Evolutionary conservation across 1,284 basidiomycete species (phyloP).

Genomic region (Leccinum subfulvum): DNA sequence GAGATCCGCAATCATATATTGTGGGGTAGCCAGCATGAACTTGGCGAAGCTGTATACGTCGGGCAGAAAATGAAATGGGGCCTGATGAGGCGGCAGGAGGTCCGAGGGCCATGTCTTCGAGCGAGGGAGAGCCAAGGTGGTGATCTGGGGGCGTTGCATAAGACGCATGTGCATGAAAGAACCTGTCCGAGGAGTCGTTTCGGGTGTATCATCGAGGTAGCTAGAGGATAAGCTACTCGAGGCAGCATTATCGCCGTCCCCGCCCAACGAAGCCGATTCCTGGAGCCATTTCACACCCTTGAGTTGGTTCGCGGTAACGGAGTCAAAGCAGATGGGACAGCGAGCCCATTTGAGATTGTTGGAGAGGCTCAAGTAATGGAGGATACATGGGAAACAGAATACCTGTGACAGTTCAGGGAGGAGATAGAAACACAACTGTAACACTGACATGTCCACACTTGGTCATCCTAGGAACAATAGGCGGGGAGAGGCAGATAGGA

Average conservation of each 20-base stretch:
- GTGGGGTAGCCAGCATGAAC: slow-evolving; percentile 94
- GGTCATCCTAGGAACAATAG: slow-evolving; percentile 93
- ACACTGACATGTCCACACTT: slow-evolving; percentile 92
- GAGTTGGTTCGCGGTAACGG: slow-evolving; percentile 86
- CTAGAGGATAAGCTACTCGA: slow-evolving; percentile 48
- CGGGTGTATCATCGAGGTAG: slow-evolving; percentile 27
- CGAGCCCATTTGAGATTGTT: slow-evolving; percentile 81
- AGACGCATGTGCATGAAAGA: slow-evolving; percentile 81
- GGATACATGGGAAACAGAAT: slow-evolving; percentile 87
- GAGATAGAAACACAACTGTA: slow-evolving; percentile 13
- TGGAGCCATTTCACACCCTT: slow-evolving; percentile 90
- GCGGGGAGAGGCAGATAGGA: slow-evolving; percentile 92
- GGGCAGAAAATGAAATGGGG: slow-evolving; percentile 94
- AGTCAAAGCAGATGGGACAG: slow-evolving; percentile 97
- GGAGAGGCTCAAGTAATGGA: slow-evolving; percentile 87
- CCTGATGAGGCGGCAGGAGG: slow-evolving; percentile 84
- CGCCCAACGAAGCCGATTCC: slow-evolving; percentile 37
- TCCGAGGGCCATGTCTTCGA: slow-evolving; percentile 93
- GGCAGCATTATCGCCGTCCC: slow-evolving; percentile 39
- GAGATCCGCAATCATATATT: slow-evolving; percentile 76
- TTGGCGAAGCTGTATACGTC: slow-evolving; percentile 88
- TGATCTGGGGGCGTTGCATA: slow-evolving; percentile 90
- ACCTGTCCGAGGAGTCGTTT: slow-evolving; percentile 45
- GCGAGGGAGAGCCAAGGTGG: slow-evolving; percentile 91
- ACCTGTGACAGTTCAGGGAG: slow-evolving; percentile 46